Conservation (phyloP, 2,329 filamentous ascomycete genomes). For the Paraphaeosphaeria minitans region DNA sequence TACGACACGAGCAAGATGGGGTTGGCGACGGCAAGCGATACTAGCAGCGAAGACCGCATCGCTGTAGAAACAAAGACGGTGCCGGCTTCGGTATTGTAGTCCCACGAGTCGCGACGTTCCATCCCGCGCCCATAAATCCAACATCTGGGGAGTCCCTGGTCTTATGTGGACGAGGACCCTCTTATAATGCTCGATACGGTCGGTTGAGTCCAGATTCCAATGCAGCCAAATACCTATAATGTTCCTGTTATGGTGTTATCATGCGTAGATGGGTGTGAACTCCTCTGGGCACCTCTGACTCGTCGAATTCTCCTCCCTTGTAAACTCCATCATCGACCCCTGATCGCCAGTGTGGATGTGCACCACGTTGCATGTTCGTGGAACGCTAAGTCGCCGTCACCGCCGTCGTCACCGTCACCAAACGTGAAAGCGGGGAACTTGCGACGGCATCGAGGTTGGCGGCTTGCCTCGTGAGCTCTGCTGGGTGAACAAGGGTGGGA, state of each 20-base stretch:
- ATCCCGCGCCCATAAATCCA: neutral
- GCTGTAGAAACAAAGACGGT: conserved; percentile 15
- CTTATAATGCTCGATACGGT: too few species aligned
- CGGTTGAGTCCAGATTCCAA: too few species aligned
- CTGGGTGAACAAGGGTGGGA: neutral
- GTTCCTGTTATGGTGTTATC: neutral
- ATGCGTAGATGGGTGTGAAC: neutral
- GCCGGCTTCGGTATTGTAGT: neutral
- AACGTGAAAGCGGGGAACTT: neutral
- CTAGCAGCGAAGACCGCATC: conserved; percentile 22
- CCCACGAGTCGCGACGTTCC: neutral
- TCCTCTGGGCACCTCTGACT: neutral
- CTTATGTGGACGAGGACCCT: neutral
- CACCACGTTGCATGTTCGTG: neutral
- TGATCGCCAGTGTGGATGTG: neutral
- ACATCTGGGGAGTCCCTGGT: neutral
- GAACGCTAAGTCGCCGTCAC: neutral
- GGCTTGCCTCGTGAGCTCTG: neutral
- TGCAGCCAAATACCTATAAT: neutral
- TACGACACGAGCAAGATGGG: conserved; percentile 72
- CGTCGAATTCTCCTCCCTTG: neutral
- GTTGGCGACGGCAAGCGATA: conserved; percentile 15
- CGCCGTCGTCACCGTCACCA: neutral
- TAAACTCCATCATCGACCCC: neutral
- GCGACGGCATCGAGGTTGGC: neutral